Evolutionary conservation across 2,329 filamentous ascomycete species (phyloP), one percentile per base, ranked within the genome.

Genomic region (Pyrenochaeta sp.): DNA sequence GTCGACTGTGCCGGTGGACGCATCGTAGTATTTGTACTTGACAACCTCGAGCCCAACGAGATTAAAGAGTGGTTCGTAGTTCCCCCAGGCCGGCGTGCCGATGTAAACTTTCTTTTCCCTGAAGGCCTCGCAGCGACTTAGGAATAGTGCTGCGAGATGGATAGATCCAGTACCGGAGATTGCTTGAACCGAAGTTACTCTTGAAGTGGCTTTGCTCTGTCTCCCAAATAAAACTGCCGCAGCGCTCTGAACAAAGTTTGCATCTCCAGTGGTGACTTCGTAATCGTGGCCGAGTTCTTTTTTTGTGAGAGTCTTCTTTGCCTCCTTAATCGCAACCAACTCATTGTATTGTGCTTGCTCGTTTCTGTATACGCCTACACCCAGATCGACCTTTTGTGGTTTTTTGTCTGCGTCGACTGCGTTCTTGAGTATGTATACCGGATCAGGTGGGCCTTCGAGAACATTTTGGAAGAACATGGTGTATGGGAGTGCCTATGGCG

Each of bases 161-260:
- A 65, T 63, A 4, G 71, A 66, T 2, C 71, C 71, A 0, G 71
- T 73, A 6, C 72, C 70, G 1, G 70, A 72, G 21, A 74, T 69
- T 7, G 69, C 68, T 48, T 74, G 72, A 0, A 69, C 67, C 1
- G 69, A 71, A 10, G 68, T 65, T 19, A 71, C 44, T 58, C 67
- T 35, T 11, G n/a, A 23, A 15, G 27, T 24, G 2, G 34, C 29
- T 15, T 52, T 37, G 7, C 43, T 42, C 3, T 42, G 49, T 1
- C 55, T 48, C 5, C 70, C 68, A 35, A 73, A 71, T 21, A 72
- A 52, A 0, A 72, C 44, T 3, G 46, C 31, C 3, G 61, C 58
- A 3, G 70, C 69, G 14, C 59, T 46, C 13, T 57, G 41, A 4
- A 72, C 41, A 39, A 69, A 73, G 3, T 51, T 43, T 4, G 48